Percentiles rank a stretch among this genome's conserved stretches.
Conservation (phyloP, 2,329 filamentous ascomycete species). For the Cadophora luteo-olivacea region DNA sequence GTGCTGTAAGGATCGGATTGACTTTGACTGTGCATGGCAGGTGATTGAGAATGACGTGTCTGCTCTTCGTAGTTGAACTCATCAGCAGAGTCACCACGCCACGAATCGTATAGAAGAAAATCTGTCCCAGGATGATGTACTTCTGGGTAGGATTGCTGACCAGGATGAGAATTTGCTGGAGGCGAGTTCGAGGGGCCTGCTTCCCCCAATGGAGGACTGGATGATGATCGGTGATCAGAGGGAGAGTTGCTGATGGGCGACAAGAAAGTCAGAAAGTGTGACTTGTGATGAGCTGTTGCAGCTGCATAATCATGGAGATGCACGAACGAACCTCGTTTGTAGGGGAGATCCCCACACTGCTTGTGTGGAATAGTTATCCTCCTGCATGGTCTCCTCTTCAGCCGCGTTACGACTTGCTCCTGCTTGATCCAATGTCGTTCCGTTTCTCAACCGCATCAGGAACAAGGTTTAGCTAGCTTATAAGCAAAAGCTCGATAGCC, state of each 20-base stretch:
- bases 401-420: conserved; percentile 11
- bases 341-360: conserved; percentile 20
- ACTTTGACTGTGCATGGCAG: background rate
- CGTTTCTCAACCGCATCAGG: conserved; percentile 31
- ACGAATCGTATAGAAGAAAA: conserved; percentile 17
- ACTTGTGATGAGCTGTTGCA: conserved; percentile 4
- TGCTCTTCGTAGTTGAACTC: conserved; percentile 17
- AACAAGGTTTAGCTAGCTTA: conserved; percentile 5
- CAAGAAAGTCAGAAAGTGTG: conserved; percentile 6
- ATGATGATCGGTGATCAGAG: background rate
- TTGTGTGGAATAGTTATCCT: conserved; percentile 23
- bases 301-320: background rate
- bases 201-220: conserved; percentile 13
- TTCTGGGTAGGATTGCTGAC: conserved; percentile 21
- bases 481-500: conserved; percentile 9
- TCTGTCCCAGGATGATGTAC: conserved; percentile 3
- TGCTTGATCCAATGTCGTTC: conserved; percentile 13
- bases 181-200: conserved; percentile 16
- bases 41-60: background rate
- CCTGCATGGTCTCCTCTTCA: conserved; percentile 17
- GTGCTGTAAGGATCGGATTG: conserved; percentile 3
- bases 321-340: conserved; percentile 15
- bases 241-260: conserved; percentile 17
- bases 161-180: conserved; percentile 1
- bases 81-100: conserved; percentile 18